Percentiles rank a stretch among this genome's conserved stretches.
These are phyloP conservation scores for Rhizopogon parksii DNA, from an alignment of 1,284 basidiomycete species.

Conservation along the genomic window DNA sequence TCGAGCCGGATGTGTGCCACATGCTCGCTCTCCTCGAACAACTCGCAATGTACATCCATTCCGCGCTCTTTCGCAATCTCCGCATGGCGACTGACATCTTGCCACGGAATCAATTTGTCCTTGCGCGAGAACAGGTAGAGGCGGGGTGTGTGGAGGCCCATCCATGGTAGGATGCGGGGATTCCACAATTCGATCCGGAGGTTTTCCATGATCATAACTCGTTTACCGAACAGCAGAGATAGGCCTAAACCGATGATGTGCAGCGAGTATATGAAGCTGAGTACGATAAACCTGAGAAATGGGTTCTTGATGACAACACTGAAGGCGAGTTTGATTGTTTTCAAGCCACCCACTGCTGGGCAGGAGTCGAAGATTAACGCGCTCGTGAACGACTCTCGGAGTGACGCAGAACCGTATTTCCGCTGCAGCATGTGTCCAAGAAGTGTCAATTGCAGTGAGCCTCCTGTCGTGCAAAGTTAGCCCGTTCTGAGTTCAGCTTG, in stretches of 20 bases:
- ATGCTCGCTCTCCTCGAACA: conserved; percentile 44
- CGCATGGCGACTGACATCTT: conserved; percentile 38
- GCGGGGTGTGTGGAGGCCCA: conserved; percentile 35
- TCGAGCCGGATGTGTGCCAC: conserved; percentile 48
- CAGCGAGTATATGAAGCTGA: conserved; percentile 19
- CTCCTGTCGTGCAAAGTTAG: conserved; percentile 31
- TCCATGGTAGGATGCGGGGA: conserved; percentile 40
- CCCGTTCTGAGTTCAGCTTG: not conserved
- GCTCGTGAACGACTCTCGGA: conserved; percentile 17
- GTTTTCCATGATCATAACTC: conserved; percentile 14
- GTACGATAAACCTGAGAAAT: conserved; percentile 23
- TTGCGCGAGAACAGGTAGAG: conserved; percentile 48
- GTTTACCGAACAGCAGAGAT: conserved; percentile 12
- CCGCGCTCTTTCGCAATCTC: conserved; percentile 31
- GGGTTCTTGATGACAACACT: conserved; percentile 32
- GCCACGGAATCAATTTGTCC: conserved; percentile 40
- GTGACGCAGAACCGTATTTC: conserved; percentile 16
- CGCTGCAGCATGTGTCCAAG: conserved; percentile 32
- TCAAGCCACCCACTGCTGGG: conserved; percentile 33
- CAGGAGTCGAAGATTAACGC: conserved; percentile 47
- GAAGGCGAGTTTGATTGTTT: conserved; percentile 33
- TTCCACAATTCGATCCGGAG: conserved; percentile 29
- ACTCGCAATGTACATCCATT: conserved; percentile 31
- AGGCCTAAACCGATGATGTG: conserved; percentile 16
- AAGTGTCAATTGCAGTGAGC: conserved; percentile 34